Evolutionary conservation across 768 basidiomycete species (phyloP).

Genomic region (Piloderma croceum): DNA sequence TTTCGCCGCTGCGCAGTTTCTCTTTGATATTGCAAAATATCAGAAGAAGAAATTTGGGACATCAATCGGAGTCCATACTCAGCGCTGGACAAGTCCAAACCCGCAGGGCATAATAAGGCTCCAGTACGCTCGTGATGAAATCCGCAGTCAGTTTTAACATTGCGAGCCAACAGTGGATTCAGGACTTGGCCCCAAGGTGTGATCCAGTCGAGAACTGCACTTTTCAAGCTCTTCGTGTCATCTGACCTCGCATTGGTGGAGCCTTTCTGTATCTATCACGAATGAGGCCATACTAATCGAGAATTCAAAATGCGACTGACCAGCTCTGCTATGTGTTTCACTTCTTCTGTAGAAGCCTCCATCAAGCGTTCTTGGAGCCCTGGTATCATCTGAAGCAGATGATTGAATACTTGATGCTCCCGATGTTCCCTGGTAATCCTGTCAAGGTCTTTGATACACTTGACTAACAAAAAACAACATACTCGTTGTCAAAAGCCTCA

Average conservation of each 20-base stretch:
- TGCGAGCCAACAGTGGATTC: too few species aligned
- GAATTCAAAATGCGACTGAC: slow-evolving; percentile 5
- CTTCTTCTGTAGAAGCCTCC: slow-evolving; percentile 16
- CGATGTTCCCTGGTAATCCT: slow-evolving; percentile 11
- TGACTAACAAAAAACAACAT: background rate
- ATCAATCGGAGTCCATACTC: background rate
- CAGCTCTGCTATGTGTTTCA: slow-evolving; percentile 13
- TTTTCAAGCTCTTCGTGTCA: too few species aligned
- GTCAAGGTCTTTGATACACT: too few species aligned
- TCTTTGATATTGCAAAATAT: background rate
- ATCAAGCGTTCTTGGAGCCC: slow-evolving; percentile 4
- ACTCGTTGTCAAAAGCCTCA: slow-evolving; percentile 9
- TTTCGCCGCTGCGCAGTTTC: slow-evolving; percentile 6
- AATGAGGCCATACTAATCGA: background rate
- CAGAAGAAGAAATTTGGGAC: background rate
- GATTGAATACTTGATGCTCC: slow-evolving; percentile 4
- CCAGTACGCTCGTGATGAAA: too few species aligned
- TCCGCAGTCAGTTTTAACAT: too few species aligned
- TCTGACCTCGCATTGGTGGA: slow-evolving; percentile 12
- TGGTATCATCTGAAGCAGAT: slow-evolving; percentile 7
- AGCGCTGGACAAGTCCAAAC: slow-evolving; percentile 7
- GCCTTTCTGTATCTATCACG: slow-evolving; percentile 20
- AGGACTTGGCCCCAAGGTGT: slow-evolving; percentile 13
- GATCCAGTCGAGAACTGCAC: too few species aligned
- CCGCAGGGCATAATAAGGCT: slow-evolving; percentile 9